Evolutionary conservation across 2,329 filamentous ascomycete genomes (phyloP).

Genomic region (Aspergillus tamarii): DNA sequence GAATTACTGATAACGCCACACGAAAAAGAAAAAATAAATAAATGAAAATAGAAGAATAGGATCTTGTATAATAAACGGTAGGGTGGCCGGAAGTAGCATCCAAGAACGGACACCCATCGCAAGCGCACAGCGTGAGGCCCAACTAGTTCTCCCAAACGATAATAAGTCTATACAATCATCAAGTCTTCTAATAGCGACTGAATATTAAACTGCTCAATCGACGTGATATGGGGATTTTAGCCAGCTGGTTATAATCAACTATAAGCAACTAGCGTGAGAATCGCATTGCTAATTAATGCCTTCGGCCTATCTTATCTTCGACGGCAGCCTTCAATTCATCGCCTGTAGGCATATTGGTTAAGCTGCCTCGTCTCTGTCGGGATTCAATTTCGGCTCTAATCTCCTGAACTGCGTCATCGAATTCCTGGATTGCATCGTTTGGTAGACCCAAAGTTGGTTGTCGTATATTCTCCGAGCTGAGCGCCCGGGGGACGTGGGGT

Average conservation of each 20-base stretch:
- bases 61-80: background rate
- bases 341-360: conserved; percentile 49
- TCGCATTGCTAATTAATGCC: conserved; percentile 37
- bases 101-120: background rate
- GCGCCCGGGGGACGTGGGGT: conserved; percentile 45
- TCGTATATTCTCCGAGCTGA: conserved; percentile 62
- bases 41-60: background rate
- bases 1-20: background rate
- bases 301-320: conserved; percentile 54
- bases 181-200: too few species aligned
- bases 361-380: conserved; percentile 52
- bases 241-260: background rate
- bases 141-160: background rate
- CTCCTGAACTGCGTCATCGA: conserved; percentile 78
- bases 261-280: background rate
- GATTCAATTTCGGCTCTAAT: conserved; percentile 72
- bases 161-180: background rate
- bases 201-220: background rate
- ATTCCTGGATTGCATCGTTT: conserved; percentile 72
- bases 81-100: background rate
- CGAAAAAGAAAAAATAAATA: too few species aligned
- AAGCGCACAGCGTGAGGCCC: background rate
- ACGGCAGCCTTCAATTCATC: conserved; percentile 57
- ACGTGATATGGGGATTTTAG: background rate
- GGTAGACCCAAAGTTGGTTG: conserved; percentile 77